Evolutionary conservation across 2,329 filamentous ascomycete genomes (phyloP).

Genomic region (Fusarium redolens): DNA sequence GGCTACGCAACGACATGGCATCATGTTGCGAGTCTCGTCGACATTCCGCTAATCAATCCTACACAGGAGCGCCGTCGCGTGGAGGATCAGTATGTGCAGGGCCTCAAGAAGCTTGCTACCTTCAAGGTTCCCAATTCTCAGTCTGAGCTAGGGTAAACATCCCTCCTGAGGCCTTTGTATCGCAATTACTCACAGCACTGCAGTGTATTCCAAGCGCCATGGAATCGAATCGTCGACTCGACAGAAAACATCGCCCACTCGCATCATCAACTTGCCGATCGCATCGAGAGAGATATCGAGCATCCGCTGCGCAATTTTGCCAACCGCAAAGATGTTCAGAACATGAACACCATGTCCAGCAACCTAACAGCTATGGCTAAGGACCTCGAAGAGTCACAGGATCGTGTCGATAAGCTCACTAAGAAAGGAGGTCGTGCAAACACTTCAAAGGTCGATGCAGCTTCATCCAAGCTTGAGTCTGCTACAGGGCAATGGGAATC

Average conservation of each 20-base stretch:
- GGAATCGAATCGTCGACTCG: slow-evolving; percentile 86
- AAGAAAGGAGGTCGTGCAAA: slow-evolving; percentile 83
- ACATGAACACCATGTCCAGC: slow-evolving; percentile 82
- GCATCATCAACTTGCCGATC: slow-evolving; percentile 82
- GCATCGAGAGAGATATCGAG: slow-evolving; percentile 91
- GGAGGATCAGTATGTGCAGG: slow-evolving; percentile 88
- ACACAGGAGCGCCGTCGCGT: slow-evolving; percentile 88
- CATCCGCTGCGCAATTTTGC: slow-evolving; percentile 81
- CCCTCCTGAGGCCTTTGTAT: not conserved
- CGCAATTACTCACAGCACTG: slow-evolving; percentile 30
- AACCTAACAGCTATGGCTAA: slow-evolving; percentile 85
- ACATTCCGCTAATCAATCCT: slow-evolving; percentile 19
- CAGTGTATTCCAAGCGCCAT: slow-evolving; percentile 90
- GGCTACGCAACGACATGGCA: not conserved
- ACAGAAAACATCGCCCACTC: slow-evolving; percentile 85
- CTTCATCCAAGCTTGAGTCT: slow-evolving; percentile 77
- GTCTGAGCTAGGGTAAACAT: slow-evolving; percentile 84
- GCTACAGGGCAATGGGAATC: slow-evolving; percentile 91
- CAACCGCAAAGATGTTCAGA: slow-evolving; percentile 79
- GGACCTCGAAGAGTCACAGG: slow-evolving; percentile 85
- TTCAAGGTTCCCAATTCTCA: slow-evolving; percentile 79
- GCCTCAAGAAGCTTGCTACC: slow-evolving; percentile 82
- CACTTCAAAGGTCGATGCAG: slow-evolving; percentile 80
- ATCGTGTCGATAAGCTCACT: slow-evolving; percentile 85
- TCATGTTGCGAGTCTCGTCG: not conserved